Conservation (phyloP, 768 basidiomycete species). For the Boletus rubroflammeus region DNA sequence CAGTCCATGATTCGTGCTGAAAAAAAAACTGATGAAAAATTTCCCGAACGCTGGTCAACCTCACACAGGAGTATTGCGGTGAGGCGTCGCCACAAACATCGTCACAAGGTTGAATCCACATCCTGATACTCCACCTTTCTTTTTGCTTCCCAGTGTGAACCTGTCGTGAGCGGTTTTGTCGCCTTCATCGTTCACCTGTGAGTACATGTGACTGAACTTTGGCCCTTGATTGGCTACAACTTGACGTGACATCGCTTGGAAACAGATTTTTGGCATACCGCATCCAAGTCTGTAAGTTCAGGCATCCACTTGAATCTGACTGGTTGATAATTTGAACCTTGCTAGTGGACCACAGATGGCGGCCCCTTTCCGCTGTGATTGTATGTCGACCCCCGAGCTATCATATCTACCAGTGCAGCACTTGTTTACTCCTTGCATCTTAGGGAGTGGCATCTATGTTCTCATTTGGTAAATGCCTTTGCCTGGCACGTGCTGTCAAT, state of each 20-base stretch:
- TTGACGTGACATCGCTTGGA: not conserved
- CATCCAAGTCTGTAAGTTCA: not conserved
- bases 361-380: not conserved
- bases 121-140: not conserved
- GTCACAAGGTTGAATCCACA: not conserved
- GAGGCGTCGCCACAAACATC: not conserved
- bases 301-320: not conserved
- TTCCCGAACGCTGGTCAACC: not conserved
- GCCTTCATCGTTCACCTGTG: not conserved
- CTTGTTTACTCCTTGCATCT: not conserved
- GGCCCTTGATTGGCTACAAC: not conserved
- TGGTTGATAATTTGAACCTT: not conserved
- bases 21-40: not conserved
- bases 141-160: not conserved
- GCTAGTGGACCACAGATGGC: not conserved
- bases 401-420: not conserved
- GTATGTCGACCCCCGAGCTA: not conserved
- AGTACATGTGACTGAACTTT: not conserved
- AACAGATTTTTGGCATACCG: not conserved
- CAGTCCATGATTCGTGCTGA: not conserved
- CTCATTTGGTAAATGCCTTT: not conserved
- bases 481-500: not conserved
- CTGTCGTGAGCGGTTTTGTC: not conserved
- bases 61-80: not conserved
- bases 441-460: not conserved